Evolutionary conservation across 176 grass and related monocot species (phyloP).

Genomic region (Melocanna baccifera): DNA sequence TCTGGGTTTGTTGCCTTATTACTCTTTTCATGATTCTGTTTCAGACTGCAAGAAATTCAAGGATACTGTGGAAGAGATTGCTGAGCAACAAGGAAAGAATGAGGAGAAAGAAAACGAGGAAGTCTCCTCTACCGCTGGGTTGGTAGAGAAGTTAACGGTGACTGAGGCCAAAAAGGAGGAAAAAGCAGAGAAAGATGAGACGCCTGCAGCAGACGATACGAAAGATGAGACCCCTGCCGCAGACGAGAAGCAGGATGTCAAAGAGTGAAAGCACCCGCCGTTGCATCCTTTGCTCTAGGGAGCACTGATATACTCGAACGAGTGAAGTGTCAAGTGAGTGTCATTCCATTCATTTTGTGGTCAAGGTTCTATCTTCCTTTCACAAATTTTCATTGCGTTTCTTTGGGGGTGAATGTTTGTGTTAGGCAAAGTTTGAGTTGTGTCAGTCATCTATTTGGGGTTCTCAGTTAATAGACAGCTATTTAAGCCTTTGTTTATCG

Average conservation of each 20-base stretch:
- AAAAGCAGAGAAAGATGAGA: conserved; percentile 21
- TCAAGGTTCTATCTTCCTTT: conserved; percentile 16
- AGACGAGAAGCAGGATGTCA: conserved; percentile 36
- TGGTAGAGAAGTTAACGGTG: conserved; percentile 52
- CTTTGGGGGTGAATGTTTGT: conserved; percentile 28
- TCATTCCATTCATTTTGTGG: conserved; percentile 41
- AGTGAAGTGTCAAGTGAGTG: background rate
- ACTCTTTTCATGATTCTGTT: background rate
- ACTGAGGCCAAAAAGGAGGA: conserved; percentile 30
- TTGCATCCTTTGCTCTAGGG: background rate
- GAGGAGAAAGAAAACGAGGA: conserved; percentile 47
- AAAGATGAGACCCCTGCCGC: conserved; percentile 20
- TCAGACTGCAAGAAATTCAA: conserved; percentile 77
- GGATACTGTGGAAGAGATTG: conserved; percentile 57
- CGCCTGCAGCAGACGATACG: conserved; percentile 17
- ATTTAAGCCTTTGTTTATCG: conserved; percentile 21
- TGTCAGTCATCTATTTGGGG: background rate
- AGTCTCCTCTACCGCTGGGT: conserved; percentile 38
- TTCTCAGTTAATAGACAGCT: conserved; percentile 8
- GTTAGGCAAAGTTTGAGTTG: conserved; percentile 1
- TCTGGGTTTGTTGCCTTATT: background rate
- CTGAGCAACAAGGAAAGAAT: conserved; percentile 26
- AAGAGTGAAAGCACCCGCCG: conserved; percentile 20
- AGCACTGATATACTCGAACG: conserved; percentile 7
- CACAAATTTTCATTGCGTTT: conserved; percentile 43